Conservation (phyloP, 169 alveolate species). For the Fabrea salina region DNA sequence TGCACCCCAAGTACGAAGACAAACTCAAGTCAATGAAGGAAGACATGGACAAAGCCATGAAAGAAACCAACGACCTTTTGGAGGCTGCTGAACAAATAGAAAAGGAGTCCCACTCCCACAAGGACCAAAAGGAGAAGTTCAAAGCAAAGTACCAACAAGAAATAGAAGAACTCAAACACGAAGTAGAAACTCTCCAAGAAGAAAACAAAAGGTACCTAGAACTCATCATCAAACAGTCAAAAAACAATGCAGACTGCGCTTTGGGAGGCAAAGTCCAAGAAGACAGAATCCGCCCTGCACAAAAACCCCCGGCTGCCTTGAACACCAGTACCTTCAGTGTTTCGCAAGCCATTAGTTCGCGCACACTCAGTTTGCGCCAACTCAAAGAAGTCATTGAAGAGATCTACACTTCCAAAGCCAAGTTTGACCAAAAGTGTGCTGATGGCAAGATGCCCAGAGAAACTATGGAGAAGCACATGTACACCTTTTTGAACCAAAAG, state of each 20-base stretch:
- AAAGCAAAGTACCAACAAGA: conserved; percentile 32
- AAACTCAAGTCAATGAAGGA: conserved; percentile 14
- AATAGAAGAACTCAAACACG: neutral
- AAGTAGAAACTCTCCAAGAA: neutral
- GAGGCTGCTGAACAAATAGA: conserved; percentile 68
- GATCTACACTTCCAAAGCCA: conserved; percentile 66
- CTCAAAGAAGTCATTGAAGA: conserved; percentile 79
- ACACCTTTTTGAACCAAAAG: conserved; percentile 79
- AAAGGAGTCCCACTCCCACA: conserved; percentile 45
- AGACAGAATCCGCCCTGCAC: too few relatives aligned
- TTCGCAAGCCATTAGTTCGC: neutral
- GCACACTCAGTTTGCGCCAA: conserved; percentile 63
- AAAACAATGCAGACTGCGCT: conserved; percentile 1
- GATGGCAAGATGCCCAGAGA: conserved; percentile 79
- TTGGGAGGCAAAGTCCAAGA: neutral
- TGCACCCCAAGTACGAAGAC: neutral
- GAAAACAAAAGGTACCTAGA: conserved; percentile 13
- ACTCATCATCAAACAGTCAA: neutral
- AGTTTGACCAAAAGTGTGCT: conserved; percentile 70
- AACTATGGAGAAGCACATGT: conserved; percentile 86
- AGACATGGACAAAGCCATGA: conserved; percentile 29
- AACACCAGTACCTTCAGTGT: neutral
- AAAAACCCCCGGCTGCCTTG: neutral
- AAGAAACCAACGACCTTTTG: conserved; percentile 60
- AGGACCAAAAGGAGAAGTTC: neutral